Evolutionary conservation across 2,329 filamentous ascomycete species (phyloP).

Genomic region (Cryphonectria nitschkei): DNA sequence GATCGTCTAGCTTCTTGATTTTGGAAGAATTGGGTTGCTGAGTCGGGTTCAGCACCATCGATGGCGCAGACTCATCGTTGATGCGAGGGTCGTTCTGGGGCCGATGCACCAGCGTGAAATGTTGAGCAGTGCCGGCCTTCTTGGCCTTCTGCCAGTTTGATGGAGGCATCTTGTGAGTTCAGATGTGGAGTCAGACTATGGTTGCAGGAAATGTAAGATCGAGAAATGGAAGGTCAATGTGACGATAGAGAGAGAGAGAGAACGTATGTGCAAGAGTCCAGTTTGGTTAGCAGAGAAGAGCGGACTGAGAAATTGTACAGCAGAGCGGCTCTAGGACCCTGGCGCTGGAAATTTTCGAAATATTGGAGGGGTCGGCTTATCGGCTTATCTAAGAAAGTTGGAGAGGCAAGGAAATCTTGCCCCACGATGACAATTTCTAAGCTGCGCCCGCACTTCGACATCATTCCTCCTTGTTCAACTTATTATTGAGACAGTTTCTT

Average conservation of each 20-base stretch:
- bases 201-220: constrained; percentile 3
- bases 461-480: constrained; percentile 8
- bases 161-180: constrained; percentile 30
- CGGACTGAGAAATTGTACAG: not conserved
- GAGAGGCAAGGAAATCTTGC: constrained; percentile 31
- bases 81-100: constrained; percentile 97
- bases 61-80: constrained; percentile 84
- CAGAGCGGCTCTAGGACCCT: not conserved
- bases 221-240: not conserved
- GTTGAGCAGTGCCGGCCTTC: constrained; percentile 74
- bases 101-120: constrained; percentile 92
- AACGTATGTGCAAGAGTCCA: not conserved
- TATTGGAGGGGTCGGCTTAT: constrained; percentile 10
- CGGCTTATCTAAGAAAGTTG: constrained; percentile 24
- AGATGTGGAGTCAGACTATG: not conserved
- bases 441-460: constrained; percentile 20
- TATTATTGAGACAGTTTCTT: not conserved
- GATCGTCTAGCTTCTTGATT: constrained; percentile 72
- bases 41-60: constrained; percentile 84
- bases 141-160: constrained; percentile 56
- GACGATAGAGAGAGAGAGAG: not conserved
- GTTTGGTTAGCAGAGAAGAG: not conserved
- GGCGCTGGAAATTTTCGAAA: constrained; percentile 17
- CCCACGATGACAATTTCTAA: constrained; percentile 34
- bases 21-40: constrained; percentile 52